These are phyloP conservation scores for Metarhizium humberi DNA, from an alignment of 2,329 filamentous ascomycete species.

Conservation along the genomic window DNA sequence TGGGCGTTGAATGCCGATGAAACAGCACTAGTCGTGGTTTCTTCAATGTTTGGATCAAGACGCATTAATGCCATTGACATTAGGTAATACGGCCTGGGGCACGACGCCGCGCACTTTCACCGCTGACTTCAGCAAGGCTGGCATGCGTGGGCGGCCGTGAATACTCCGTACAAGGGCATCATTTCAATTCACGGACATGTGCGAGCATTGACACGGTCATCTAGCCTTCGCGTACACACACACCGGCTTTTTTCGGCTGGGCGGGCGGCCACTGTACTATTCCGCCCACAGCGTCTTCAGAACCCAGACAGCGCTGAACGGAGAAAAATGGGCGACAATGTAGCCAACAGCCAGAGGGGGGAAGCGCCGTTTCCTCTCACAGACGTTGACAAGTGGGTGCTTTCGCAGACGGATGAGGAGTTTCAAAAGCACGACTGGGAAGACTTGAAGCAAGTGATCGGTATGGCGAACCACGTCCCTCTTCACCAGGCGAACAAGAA, in stretches of 20 bases:
- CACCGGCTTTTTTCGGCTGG: no score
- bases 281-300: no score
- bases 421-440: slow-evolving; percentile 68
- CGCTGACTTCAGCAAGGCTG: neutral
- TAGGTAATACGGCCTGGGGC: no score
- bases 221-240: no score
- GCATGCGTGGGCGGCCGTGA: neutral
- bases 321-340: slow-evolving; percentile 29
- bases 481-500: neutral
- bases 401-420: slow-evolving; percentile 58
- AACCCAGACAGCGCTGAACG: no score
- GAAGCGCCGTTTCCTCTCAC: slow-evolving; percentile 50
- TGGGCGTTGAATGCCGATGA: no score
- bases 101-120: neutral
- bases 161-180: neutral
- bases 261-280: no score
- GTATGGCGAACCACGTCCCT: slow-evolving; percentile 26
- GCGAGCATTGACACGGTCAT: no score
- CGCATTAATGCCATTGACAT: no score
- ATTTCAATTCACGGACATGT: neutral
- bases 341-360: slow-evolving; percentile 13
- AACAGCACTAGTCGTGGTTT: no score
- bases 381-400: slow-evolving; percentile 46
- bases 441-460: slow-evolving; percentile 58
- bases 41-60: no score